Conservation (phyloP, 139 green algal genomes). For the Coelastrella sp. region DNA sequence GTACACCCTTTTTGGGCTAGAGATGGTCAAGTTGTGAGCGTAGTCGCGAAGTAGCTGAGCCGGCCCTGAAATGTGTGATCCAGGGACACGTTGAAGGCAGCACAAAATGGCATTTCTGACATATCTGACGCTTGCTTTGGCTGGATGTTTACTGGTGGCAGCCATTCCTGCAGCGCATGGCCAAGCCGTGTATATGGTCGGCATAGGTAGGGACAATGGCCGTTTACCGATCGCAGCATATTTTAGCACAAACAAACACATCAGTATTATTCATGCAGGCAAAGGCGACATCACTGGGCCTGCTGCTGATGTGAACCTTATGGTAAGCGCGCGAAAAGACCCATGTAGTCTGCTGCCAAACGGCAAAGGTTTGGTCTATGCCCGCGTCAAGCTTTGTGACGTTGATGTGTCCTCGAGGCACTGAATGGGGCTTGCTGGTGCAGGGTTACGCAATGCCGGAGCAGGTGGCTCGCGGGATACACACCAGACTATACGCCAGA, state of each 20-base stretch:
- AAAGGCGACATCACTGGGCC: constrained; percentile 85
- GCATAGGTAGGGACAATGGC: background rate
- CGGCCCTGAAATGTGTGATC: too few relatives aligned
- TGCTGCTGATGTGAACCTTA: constrained; percentile 87
- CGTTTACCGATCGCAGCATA: too few relatives aligned
- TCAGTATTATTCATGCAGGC: constrained; percentile 37
- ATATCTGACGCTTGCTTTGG: too few relatives aligned
- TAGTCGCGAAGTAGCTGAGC: too few relatives aligned
- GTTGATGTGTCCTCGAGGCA: too few relatives aligned
- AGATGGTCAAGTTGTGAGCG: too few relatives aligned
- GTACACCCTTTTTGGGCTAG: too few relatives aligned
- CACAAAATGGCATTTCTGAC: too few relatives aligned
- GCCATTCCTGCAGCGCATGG: background rate
- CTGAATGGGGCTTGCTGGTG: background rate
- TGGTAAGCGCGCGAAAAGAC: constrained; percentile 64
- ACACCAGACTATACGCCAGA: constrained; percentile 81
- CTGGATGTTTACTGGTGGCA: background rate
- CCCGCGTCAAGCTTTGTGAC: too few relatives aligned
- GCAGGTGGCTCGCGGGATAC: constrained; percentile 81
- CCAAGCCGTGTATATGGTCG: background rate
- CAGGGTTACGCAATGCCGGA: constrained; percentile 83
- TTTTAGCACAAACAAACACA: too few relatives aligned
- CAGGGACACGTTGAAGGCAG: too few relatives aligned
- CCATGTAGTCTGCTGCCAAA: background rate
- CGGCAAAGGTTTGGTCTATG: background rate